Evolutionary conservation across 345 rosid species (phyloP).

Genomic region (Cardiospermum halicacabum): DNA sequence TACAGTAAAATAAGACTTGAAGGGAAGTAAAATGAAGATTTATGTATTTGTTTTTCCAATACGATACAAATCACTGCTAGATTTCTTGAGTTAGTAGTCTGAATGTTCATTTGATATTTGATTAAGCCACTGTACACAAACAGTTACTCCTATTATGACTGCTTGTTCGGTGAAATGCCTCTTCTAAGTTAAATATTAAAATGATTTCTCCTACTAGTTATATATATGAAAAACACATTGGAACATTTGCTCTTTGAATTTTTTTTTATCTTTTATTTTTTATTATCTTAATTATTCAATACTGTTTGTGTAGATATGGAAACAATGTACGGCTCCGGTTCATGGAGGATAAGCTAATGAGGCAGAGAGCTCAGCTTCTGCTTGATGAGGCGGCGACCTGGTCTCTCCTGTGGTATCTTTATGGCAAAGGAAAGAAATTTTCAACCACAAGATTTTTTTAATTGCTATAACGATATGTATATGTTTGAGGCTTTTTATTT

Average conservation of each 20-base stretch:
- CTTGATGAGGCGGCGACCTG: conserved; percentile 98
- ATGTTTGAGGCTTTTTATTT: neutral
- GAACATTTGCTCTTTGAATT: neutral
- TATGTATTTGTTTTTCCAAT: conserved; percentile 2
- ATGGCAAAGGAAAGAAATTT: conserved; percentile 82
- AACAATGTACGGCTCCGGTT: conserved; percentile 60
- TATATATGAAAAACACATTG: too few species aligned
- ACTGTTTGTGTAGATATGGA: conserved; percentile 51
- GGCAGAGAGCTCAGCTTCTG: conserved; percentile 89
- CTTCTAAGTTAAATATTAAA: neutral
- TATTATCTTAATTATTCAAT: conserved; percentile 10
- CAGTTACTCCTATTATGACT: neutral
- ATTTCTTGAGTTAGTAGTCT: neutral
- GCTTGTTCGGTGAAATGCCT: neutral
- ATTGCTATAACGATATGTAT: conserved; percentile 9
- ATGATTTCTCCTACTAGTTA: neutral
- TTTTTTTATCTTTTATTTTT: neutral
- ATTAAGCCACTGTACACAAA: neutral
- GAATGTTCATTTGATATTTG: neutral
- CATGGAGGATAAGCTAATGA: conserved; percentile 89
- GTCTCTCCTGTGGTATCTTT: conserved; percentile 95
- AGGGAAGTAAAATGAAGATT: neutral
- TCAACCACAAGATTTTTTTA: conserved; percentile 16
- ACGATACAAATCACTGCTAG: neutral
- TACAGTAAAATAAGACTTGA: too few species aligned